phyloP scores from a whole-genome alignment of 169 alveolate species.

The Babesia caballi region DNA sequence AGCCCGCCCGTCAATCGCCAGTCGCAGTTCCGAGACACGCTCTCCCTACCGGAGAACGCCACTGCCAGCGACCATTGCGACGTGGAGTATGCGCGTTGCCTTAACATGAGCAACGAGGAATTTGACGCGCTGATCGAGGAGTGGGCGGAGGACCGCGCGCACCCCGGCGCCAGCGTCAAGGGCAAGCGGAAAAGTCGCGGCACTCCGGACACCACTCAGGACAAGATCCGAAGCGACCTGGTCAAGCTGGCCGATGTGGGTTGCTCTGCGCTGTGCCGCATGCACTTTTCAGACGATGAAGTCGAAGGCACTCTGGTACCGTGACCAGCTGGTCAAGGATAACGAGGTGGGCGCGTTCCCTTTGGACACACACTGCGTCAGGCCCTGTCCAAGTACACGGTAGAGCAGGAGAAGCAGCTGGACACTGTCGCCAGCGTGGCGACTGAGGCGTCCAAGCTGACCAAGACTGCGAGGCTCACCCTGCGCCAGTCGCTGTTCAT shows the following conservation, averaged over 20 bases:
- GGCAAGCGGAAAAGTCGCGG: neutral
- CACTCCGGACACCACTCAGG: constrained; percentile 22
- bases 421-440: constrained; percentile 62
- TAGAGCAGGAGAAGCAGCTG: constrained; percentile 62
- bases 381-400: constrained; percentile 52
- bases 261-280: neutral
- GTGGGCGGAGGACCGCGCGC: constrained; percentile 62
- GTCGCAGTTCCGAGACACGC: constrained; percentile 21
- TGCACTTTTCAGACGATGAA: constrained; percentile 39
- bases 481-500: constrained; percentile 45
- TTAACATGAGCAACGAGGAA: constrained; percentile 54
- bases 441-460: constrained; percentile 33
- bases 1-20: neutral
- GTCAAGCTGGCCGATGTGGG: constrained; percentile 61
- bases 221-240: constrained; percentile 55
- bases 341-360: constrained; percentile 22
- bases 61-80: neutral
- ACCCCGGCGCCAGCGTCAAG: neutral
- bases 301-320: constrained; percentile 62
- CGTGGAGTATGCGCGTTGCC: constrained; percentile 12
- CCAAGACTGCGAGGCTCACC: constrained; percentile 31
- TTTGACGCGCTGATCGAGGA: constrained; percentile 56
- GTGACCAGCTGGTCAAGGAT: constrained; percentile 60
- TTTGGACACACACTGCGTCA: neutral
- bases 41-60: neutral